Conservation (phyloP, 768 basidiomycete species). For the Tylopilus rubrobrunneus region DNA sequence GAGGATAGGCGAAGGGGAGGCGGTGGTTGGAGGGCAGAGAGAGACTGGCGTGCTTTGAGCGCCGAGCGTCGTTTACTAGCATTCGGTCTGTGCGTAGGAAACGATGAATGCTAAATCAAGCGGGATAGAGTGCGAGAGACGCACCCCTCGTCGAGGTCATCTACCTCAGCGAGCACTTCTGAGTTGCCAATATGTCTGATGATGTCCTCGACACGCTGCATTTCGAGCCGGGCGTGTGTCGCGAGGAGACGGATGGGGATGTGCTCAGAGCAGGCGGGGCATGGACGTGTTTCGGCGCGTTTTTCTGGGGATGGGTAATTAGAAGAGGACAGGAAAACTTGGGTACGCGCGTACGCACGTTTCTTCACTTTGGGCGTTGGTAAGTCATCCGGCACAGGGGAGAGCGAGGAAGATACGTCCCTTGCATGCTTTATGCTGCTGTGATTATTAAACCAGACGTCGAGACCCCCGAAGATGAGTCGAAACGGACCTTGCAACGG, state of each 20-base stretch:
- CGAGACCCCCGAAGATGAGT: neutral
- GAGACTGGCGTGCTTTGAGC: slow-evolving; percentile 39
- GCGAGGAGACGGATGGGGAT: slow-evolving; percentile 72
- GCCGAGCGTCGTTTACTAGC: slow-evolving; percentile 39
- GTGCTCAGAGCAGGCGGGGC: slow-evolving; percentile 69
- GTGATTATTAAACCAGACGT: neutral
- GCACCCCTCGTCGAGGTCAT: slow-evolving; percentile 54
- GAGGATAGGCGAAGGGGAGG: slow-evolving; percentile 15
- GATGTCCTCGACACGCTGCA: slow-evolving; percentile 65
- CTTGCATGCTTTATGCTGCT: slow-evolving; percentile 42
- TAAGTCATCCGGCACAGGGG: slow-evolving; percentile 31
- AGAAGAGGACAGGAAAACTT: neutral
- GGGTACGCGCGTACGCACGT: slow-evolving; percentile 34
- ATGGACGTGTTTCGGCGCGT: slow-evolving; percentile 69
- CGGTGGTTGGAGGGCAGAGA: slow-evolving; percentile 25
- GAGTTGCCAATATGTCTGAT: slow-evolving; percentile 59
- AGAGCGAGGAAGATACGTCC: slow-evolving; percentile 30
- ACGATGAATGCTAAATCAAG: slow-evolving; percentile 28
- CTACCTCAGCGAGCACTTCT: slow-evolving; percentile 46
- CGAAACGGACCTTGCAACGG: slow-evolving; percentile 27
- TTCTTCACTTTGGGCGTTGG: slow-evolving; percentile 41
- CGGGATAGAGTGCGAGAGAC: slow-evolving; percentile 18
- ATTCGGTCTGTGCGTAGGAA: slow-evolving; percentile 23
- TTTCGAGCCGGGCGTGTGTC: slow-evolving; percentile 61
- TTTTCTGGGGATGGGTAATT: slow-evolving; percentile 42